A percentile compares a stretch with the other conserved stretches of the same genome.
phyloP scores from a whole-genome alignment of 345 rosid genomes.

The Pistacia integerrima region DNA sequence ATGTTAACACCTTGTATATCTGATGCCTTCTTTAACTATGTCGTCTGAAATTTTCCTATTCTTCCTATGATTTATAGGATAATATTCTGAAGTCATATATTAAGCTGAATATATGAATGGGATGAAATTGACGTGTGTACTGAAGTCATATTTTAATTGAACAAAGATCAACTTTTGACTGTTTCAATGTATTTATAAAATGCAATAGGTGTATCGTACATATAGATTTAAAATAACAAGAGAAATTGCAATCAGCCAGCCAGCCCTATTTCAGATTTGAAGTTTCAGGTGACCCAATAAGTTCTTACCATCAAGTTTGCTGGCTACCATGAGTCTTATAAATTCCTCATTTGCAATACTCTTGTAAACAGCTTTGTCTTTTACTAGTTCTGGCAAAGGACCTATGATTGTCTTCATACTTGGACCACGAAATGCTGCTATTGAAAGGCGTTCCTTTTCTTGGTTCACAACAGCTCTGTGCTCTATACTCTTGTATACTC shows the following conservation, averaged over 20 bases:
- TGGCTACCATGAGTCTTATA: slow-evolving; percentile 6
- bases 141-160: no score
- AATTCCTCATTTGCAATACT: slow-evolving; percentile 20
- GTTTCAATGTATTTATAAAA: no score
- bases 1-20: slow-evolving; percentile 32
- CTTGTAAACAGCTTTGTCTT: slow-evolving; percentile 23
- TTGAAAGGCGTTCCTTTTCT: slow-evolving; percentile 32
- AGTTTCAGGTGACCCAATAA: slow-evolving; percentile 26
- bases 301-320: slow-evolving; percentile 44
- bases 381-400: slow-evolving; percentile 29
- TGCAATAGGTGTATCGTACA: no score
- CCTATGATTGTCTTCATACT: slow-evolving; percentile 27
- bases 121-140: no score
- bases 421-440: slow-evolving; percentile 42
- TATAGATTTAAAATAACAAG: no score
- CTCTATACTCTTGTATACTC: slow-evolving; percentile 44
- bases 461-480: slow-evolving; percentile 50
- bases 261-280: neutral
- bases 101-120: no score
- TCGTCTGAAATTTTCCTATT: no score
- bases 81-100: no score
- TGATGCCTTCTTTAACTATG: slow-evolving; percentile 29
- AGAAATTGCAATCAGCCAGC: no score
- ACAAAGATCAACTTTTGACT: no score
- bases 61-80: no score